A percentile compares a stretch with the other conserved stretches of the same genome.
These are phyloP conservation scores for Ceratobasidium theobromae DNA, from an alignment of 1,284 basidiomycete species.

Conservation along the genomic window DNA sequence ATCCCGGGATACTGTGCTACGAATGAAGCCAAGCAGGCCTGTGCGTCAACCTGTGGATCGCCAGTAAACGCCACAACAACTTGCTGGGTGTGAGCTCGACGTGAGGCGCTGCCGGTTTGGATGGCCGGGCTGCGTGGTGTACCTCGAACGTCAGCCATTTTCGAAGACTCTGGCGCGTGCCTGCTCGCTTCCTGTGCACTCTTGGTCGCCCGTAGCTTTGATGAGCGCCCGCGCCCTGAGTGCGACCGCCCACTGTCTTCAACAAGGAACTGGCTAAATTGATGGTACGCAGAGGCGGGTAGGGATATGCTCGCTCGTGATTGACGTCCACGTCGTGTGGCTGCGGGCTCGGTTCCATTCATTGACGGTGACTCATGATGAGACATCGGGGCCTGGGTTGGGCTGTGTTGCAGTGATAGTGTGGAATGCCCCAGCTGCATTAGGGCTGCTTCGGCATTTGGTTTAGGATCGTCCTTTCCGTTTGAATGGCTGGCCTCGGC, in stretches of 20 bases:
- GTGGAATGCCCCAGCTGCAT: neutral
- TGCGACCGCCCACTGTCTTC: neutral
- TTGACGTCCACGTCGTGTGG: conserved; percentile 14
- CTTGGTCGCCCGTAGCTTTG: neutral
- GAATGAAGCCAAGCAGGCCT: conserved; percentile 29
- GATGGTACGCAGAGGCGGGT: conserved; percentile 9
- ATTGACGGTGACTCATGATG: neutral
- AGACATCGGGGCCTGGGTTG: neutral
- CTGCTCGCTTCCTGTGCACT: conserved; percentile 9
- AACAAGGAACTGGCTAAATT: conserved; percentile 19
- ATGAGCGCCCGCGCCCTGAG: neutral
- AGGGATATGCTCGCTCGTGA: conserved; percentile 16
- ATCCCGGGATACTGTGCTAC: conserved; percentile 30
- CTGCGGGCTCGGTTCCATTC: neutral
- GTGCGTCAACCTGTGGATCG: conserved; percentile 24
- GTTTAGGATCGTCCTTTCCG: neutral
- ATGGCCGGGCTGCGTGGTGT: too few relatives aligned
- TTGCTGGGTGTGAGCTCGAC: too few relatives aligned
- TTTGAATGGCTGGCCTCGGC: neutral
- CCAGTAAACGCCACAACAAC: conserved; percentile 23
- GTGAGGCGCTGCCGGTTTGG: too few relatives aligned
- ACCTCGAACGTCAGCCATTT: neutral
- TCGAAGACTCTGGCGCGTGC: neutral
- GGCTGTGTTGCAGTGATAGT: neutral
- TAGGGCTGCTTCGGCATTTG: neutral